Conservation (phyloP, 306 rosid species). For the Ziziphus jujuba region DNA sequence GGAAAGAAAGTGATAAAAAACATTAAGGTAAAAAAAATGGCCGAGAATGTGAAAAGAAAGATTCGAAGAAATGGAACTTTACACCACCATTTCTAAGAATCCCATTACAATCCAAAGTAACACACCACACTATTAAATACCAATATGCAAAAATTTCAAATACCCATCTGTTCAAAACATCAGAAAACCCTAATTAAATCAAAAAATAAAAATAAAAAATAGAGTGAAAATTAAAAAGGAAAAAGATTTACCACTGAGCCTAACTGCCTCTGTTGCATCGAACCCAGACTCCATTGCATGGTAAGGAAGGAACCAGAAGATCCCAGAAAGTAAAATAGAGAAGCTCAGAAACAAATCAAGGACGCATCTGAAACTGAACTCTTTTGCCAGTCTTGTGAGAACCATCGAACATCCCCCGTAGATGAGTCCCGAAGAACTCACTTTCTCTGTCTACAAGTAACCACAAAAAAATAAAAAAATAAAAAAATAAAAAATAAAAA, state of each 20-base stretch:
- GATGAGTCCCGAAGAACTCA: constrained; percentile 42
- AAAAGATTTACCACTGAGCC: constrained; percentile 54
- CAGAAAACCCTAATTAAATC: constrained; percentile 16
- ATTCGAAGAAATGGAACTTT: not conserved
- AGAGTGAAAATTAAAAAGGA: not conserved
- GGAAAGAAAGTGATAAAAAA: no score
- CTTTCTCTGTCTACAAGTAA: no score
- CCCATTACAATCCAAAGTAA: not conserved
- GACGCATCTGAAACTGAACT: constrained; percentile 70
- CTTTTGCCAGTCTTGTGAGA: constrained; percentile 27
- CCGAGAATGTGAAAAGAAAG: not conserved
- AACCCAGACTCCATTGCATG: constrained; percentile 28
- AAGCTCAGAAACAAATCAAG: constrained; percentile 58
- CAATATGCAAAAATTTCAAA: not conserved
- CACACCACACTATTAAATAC: not conserved
- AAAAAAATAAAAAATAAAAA: no score
- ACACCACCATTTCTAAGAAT: not conserved
- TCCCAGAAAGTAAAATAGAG: constrained; percentile 58
- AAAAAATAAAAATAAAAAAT: not conserved
- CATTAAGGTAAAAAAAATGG: not conserved
- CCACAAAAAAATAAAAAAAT: no score
- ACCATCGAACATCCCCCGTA: constrained; percentile 48
- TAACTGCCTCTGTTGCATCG: constrained; percentile 63
- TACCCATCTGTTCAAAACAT: constrained; percentile 13
- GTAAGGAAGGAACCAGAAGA: constrained; percentile 81